These are phyloP conservation scores for Beta corolliflora DNA, from an alignment of 179 eudicot genomes.

Conservation along the genomic window DNA sequence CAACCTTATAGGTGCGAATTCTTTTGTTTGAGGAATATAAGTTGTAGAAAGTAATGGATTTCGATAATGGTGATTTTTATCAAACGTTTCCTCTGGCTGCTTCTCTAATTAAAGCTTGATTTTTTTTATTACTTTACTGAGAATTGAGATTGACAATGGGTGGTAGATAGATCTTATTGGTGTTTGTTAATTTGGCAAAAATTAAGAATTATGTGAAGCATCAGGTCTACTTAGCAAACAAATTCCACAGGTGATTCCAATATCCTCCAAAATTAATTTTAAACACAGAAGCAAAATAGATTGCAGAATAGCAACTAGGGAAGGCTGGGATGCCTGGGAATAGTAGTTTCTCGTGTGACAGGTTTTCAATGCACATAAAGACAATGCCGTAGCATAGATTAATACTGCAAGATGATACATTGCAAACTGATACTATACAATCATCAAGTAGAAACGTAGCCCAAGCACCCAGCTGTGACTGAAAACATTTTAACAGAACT, in stretches of 20 bases:
- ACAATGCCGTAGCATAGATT: background rate
- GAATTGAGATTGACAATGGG: no score
- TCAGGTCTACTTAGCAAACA: background rate
- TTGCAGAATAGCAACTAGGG: background rate
- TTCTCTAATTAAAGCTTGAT: no score
- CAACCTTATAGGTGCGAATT: no score
- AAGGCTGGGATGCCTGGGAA: constrained; percentile 1
- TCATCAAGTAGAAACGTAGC: background rate
- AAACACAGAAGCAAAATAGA: background rate
- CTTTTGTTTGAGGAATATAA: no score
- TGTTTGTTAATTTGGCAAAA: no score
- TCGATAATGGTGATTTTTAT: no score
- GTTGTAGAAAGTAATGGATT: no score
- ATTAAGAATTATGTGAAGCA: constrained; percentile 11
- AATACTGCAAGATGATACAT: background rate
- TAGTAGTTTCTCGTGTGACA: background rate
- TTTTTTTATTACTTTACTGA: no score
- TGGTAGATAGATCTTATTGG: no score
- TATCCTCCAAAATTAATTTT: background rate
- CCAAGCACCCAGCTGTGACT: background rate
- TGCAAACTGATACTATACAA: background rate
- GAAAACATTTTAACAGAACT: background rate
- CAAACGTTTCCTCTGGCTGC: no score
- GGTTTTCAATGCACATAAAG: background rate
- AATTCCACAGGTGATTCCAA: background rate